Conservation (phyloP, 805 yeast species). For the Wickerhamomyces mucosus region DNA sequence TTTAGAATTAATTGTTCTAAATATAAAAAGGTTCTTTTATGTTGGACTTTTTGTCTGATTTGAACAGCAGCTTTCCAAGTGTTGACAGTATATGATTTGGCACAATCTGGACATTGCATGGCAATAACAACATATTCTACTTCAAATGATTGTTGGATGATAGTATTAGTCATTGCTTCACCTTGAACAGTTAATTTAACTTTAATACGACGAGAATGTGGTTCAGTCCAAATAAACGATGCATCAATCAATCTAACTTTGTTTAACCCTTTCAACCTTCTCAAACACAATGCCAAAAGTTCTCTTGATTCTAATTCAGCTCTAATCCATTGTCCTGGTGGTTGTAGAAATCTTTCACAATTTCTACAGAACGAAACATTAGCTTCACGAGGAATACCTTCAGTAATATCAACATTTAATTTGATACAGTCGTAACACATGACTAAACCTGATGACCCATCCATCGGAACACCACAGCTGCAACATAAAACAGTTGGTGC, state of each 20-base stretch:
- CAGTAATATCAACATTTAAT: slow-evolving; percentile 86
- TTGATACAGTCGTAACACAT: slow-evolving; percentile 98
- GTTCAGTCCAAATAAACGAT: slow-evolving; percentile 96
- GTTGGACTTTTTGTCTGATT: slow-evolving; percentile 94
- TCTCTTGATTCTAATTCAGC: slow-evolving; percentile 92
- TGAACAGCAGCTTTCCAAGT: slow-evolving; percentile 99
- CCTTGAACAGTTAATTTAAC: slow-evolving; percentile 93
- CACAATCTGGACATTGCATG: slow-evolving; percentile 98
- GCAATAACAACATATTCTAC: slow-evolving; percentile 91
- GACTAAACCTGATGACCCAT: slow-evolving; percentile 85
- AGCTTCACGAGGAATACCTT: slow-evolving; percentile 91
- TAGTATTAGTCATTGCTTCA: slow-evolving; percentile 86
- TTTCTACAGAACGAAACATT: slow-evolving; percentile 90
- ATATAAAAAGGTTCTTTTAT: slow-evolving; percentile 91
- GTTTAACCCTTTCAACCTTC: slow-evolving; percentile 78
- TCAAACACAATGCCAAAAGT: slow-evolving; percentile 78
- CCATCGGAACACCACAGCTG: slow-evolving; percentile 98
- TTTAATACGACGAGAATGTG: slow-evolving; percentile 92
- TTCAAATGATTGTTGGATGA: slow-evolving; percentile 88
- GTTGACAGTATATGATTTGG: slow-evolving; percentile 89
- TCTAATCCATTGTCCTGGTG: slow-evolving; percentile 88
- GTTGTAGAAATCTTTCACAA: slow-evolving; percentile 93
- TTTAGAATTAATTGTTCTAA: slow-evolving; percentile 90
- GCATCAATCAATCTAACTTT: slow-evolving; percentile 89
- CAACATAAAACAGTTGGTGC: slow-evolving; percentile 91